Evolutionary conservation across 768 basidiomycete genomes (phyloP).

Genomic region (Kockovaella imperatae): DNA sequence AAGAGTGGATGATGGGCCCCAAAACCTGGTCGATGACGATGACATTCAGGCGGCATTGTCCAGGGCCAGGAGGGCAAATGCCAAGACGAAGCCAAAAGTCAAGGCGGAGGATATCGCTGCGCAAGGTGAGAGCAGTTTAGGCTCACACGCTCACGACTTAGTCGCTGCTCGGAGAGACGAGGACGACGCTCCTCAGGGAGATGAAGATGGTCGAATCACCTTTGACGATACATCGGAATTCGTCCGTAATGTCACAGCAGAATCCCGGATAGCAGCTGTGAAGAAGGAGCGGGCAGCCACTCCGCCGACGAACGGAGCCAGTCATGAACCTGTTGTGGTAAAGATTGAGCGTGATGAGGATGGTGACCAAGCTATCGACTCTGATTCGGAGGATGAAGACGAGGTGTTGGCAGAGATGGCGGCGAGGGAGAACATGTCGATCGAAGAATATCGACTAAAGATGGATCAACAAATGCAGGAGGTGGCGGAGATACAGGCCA

Average conservation of each 20-base stretch:
- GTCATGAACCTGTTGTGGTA: slow-evolving; percentile 33
- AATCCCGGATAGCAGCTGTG: slow-evolving; percentile 27
- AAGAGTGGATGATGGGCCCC: slow-evolving; percentile 64
- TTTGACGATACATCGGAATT: slow-evolving; percentile 98
- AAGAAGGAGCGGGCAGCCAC: slow-evolving; percentile 48
- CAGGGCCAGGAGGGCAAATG: slow-evolving; percentile 70
- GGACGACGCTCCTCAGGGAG: slow-evolving; percentile 46
- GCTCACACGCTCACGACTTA: background rate
- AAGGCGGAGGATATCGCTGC: slow-evolving; percentile 74
- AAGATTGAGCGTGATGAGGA: slow-evolving; percentile 51
- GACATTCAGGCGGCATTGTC: slow-evolving; percentile 91
- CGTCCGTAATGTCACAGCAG: slow-evolving; percentile 55
- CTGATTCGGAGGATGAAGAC: slow-evolving; percentile 50
- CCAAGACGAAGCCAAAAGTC: slow-evolving; percentile 66
- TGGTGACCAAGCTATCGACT: slow-evolving; percentile 52
- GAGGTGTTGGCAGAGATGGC: slow-evolving; percentile 54
- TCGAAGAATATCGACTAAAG: slow-evolving; percentile 43
- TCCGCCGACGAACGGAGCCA: slow-evolving; percentile 14
- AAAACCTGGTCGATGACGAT: slow-evolving; percentile 95
- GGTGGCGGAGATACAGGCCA: slow-evolving; percentile 57
- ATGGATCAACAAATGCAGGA: slow-evolving; percentile 67
- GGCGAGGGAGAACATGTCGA: slow-evolving; percentile 40
- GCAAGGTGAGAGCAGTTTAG: slow-evolving; percentile 51
- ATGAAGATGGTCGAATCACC: slow-evolving; percentile 55
- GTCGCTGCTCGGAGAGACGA: slow-evolving; percentile 34